Base-by-base conservation (phyloP, 2,329 filamentous ascomycete genomes). In the Fusarium goolgardi region DNA sequence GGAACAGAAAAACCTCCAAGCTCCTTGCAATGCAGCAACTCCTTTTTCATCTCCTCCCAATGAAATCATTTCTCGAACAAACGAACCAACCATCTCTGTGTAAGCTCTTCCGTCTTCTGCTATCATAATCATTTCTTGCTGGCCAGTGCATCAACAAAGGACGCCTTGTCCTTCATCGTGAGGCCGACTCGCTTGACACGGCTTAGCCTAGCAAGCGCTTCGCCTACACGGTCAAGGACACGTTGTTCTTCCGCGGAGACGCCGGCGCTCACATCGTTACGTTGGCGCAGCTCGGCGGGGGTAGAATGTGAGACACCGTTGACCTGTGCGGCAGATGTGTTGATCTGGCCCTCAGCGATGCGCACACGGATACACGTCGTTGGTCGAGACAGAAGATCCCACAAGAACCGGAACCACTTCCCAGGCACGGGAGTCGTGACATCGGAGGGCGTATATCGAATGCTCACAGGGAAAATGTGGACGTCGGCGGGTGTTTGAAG, bases 311-410 rank as follows among this genome's bases (percentile, higher is more conserved):
- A 76, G 6, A 70, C 71, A 3, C 78, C 80, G 15, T 82, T 80
- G 13, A 75, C 76, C 49, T 73, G 73, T 6, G 77, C 76, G 4
- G 76, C 76, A 2, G 83, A 76, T 5, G 80, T 82, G 63, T 89
- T 90, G 69, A 80, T 79, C 49, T 94, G 86, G 1, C 86, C 87
- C 75, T 95, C 92, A 1, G 94, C 96, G 56, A 99, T 94, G 50
- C 96, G 88, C 15, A 98, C 95, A 25, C 94, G 89, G 72, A 99
- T 95, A 73, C 90, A 94, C 69, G 97, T 96, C 2, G 92, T 96
- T 1, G 94, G 92, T 47, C 90, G 88, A 43, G 91, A 92, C 34
- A 97, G 88, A 11, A 98, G 83, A 54, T 90, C 91, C 94, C 94
- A 99, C 11, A 97, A 75, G 77, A 97, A 97, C 3, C 81, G 81